Evolutionary conservation across 768 basidiomycete species (phyloP).

Genomic region (Rhizopogon salebrosus): DNA sequence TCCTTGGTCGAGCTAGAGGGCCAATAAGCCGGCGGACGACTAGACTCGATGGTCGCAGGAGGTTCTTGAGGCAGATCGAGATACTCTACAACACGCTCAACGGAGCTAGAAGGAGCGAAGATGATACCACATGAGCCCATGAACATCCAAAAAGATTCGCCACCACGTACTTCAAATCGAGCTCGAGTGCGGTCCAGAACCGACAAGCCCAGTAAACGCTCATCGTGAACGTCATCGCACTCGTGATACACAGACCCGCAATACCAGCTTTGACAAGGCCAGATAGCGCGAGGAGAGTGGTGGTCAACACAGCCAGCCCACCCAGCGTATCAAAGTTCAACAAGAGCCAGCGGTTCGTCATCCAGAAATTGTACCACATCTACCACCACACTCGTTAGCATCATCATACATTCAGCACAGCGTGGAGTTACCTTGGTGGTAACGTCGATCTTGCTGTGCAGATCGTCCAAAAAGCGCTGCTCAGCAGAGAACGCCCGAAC

Average conservation of each 20-base stretch:
- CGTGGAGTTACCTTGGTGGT: slow-evolving; percentile 59
- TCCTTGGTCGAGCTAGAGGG: slow-evolving; percentile 65
- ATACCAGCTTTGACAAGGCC: slow-evolving; percentile 54
- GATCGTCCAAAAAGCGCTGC: slow-evolving; percentile 63
- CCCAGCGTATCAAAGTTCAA: slow-evolving; percentile 80
- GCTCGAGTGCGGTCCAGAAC: slow-evolving; percentile 53
- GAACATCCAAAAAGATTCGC: background rate
- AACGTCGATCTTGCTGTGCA: slow-evolving; percentile 69
- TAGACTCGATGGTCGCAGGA: slow-evolving; percentile 64
- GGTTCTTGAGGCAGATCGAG: slow-evolving; percentile 87
- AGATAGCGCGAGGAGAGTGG: slow-evolving; percentile 71
- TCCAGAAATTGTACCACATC: slow-evolving; percentile 90
- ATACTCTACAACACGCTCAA: slow-evolving; percentile 90
- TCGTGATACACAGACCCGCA: slow-evolving; percentile 73
- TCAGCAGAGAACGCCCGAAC: slow-evolving; percentile 89
- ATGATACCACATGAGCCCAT: slow-evolving; percentile 1
- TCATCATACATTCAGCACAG: background rate
- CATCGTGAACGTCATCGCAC: slow-evolving; percentile 57
- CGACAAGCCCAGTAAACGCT: slow-evolving; percentile 48
- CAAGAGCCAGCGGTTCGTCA: slow-evolving; percentile 84
- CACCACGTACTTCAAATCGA: slow-evolving; percentile 64
- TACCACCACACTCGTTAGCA: slow-evolving; percentile 12
- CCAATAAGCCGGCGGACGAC: slow-evolving; percentile 88
- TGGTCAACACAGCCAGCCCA: slow-evolving; percentile 65
- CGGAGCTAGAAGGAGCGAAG: slow-evolving; percentile 47